Base-by-base conservation (phyloP, 148 eudicot genomes). In the Beta vulgaris region DNA sequence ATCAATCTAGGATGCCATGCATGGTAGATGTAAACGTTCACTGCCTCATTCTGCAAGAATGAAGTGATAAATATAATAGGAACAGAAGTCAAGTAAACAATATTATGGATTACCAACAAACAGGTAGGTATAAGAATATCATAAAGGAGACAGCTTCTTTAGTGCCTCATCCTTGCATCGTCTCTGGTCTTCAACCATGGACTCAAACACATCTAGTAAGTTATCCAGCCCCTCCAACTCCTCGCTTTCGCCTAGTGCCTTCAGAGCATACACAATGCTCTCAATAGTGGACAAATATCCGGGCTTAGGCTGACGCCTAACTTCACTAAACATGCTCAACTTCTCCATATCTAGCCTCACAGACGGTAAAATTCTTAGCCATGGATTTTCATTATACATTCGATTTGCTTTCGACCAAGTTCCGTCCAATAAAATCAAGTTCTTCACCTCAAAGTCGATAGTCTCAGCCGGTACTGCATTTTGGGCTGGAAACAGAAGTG, bases 401-500 rank as follows among this genome's bases (percentile, higher is more conserved):
- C 94, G 84, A 76, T 77, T 91, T 0, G 98, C 97, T 83, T 93
- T 91, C 1, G 90, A 75, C 98, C 98, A 93, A 1, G 98, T 93
- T 43, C 97, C 97, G 75, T 93, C 98, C 78, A 93, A 80, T 44
- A 93, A 94, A 79, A 93, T 93, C 86, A 93, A 76, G 68, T 91
- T 93, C 81, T 85, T 89, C 78, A 93, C 97, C 68, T 85, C 83
- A 15, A 88, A 88, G 72, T 79, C 76, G 35, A 89, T 43, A 29
- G 48, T 82, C 73, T 89, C 88, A 3, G 78, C 57, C 6, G 82
- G 76, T 55, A 88, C 78, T 29, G 97, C 79, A 0, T 79, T 69
- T 67, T 89, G 85, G 48, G 89, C 81, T 1, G 98, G 98, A 72
- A 93, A 93, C 15, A 93, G 86, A 13, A 93, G 81, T 21, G 80